These are phyloP conservation scores for Epipyxis sp. DNA, from an alignment of 108 stramenopile genomes.

Conservation along the genomic window DNA sequence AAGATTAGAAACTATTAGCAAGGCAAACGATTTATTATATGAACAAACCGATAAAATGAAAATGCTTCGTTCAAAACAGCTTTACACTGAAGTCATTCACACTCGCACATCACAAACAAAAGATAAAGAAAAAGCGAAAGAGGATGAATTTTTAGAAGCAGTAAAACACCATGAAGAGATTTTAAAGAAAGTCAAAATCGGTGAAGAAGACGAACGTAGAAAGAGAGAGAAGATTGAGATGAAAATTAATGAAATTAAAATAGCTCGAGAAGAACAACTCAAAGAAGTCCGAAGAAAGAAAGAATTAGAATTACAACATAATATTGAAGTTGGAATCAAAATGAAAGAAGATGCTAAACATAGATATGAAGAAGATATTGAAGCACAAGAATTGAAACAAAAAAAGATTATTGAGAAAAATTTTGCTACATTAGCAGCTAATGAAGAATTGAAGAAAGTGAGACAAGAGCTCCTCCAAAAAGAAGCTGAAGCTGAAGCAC, in stretches of 20 bases:
- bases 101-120: constrained; percentile 42
- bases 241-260: constrained; percentile 35
- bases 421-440: constrained; percentile 37
- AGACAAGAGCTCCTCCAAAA: constrained; percentile 35
- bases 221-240: constrained; percentile 35
- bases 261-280: neutral
- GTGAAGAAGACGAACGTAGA: constrained; percentile 42
- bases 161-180: constrained; percentile 44
- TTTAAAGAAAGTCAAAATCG: constrained; percentile 48
- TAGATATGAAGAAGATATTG: constrained; percentile 8
- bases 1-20: constrained; percentile 54
- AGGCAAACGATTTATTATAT: constrained; percentile 59
- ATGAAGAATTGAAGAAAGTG: constrained; percentile 42
- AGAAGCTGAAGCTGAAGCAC: constrained; percentile 46
- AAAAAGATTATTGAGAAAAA: constrained; percentile 39
- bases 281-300: neutral
- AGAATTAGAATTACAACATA: neutral
- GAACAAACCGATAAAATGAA: constrained; percentile 71
- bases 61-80: constrained; percentile 58
- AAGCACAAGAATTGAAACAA: constrained; percentile 36
- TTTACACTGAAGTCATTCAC: constrained; percentile 61
- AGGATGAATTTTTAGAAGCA: constrained; percentile 40
- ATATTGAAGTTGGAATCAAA: constrained; percentile 16
- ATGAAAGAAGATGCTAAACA: constrained; percentile 43
- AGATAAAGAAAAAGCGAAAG: constrained; percentile 49